Evolutionary conservation across 202 grass and related monocot genomes (phyloP).

Genomic region (Hordeum pubiflorum): DNA sequence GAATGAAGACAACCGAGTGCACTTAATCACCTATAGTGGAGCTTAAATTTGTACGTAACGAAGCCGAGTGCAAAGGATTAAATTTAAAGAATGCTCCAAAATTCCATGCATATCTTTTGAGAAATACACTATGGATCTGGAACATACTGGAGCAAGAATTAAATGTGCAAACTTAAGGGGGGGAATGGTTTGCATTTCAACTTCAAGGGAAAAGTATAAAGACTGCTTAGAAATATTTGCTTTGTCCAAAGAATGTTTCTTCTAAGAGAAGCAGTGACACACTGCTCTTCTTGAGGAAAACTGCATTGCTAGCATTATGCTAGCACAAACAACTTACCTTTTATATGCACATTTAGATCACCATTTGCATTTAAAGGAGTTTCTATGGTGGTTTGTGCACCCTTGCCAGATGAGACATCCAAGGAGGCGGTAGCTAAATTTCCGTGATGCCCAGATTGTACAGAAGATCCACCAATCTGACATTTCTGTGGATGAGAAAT

Average conservation of each 20-base stretch:
- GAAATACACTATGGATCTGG: neutral
- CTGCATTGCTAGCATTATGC: slow-evolving; percentile 2
- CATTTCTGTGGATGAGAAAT: slow-evolving; percentile 15
- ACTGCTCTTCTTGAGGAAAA: neutral
- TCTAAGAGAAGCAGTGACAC: neutral
- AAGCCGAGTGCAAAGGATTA: neutral
- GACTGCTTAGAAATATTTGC: neutral
- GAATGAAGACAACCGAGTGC: neutral
- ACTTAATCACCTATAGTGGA: neutral
- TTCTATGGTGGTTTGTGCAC: neutral
- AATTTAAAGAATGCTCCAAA: neutral
- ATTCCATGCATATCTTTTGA: neutral
- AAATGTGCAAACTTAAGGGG: neutral
- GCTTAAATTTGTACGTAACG: neutral
- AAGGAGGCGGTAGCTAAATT: slow-evolving; percentile 15
- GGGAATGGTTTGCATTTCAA: neutral
- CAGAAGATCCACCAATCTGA: slow-evolving; percentile 5
- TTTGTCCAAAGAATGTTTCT: neutral
- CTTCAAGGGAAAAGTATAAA: neutral
- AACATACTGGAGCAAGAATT: neutral
- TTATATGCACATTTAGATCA: slow-evolving; percentile 17
- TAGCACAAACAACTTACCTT: slow-evolving; percentile 42
- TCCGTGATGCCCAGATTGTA: slow-evolving; percentile 6
- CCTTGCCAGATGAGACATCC: slow-evolving; percentile 10
- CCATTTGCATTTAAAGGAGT: slow-evolving; percentile 5